A percentile compares a stretch with the other conserved stretches of the same genome.
Evolutionary conservation across 2,329 filamentous ascomycete genomes (phyloP).

Genomic region (Lachnellula suecica): DNA sequence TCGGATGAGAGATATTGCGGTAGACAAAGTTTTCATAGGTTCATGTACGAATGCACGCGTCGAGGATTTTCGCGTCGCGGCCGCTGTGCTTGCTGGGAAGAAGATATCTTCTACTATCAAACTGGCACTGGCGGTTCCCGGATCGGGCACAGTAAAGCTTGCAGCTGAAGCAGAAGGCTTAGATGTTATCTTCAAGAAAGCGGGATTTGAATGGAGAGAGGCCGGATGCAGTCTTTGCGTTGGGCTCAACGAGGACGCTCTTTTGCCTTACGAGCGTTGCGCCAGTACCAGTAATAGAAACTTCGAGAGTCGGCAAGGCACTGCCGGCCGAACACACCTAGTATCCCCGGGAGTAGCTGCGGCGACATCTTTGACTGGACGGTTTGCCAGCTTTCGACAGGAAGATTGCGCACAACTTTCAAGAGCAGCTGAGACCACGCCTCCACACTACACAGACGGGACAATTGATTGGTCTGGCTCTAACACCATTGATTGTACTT

Average conservation of each 20-base stretch:
- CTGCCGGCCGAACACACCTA: conserved; percentile 85
- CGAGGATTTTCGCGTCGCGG: conserved; percentile 88
- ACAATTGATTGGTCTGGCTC: no score
- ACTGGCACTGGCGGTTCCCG: conserved; percentile 93
- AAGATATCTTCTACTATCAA: conserved; percentile 87
- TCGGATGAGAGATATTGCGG: conserved; percentile 82
- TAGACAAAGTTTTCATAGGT: conserved; percentile 98
- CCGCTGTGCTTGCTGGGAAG: conserved; percentile 80
- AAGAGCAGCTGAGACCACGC: no score
- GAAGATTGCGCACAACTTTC: conserved; percentile 61
- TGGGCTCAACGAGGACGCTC: conserved; percentile 98
- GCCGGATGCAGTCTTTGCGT: conserved; percentile 98
- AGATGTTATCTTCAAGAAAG: conserved; percentile 86
- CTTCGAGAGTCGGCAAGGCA: conserved; percentile 95
- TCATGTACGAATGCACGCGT: conserved; percentile 98
- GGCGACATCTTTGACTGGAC: conserved; percentile 83
- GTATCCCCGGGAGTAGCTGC: conserved; percentile 98
- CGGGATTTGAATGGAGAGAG: conserved; percentile 97
- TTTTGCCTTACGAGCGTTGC: conserved; percentile 88
- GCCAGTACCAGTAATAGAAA: conserved; percentile 96
- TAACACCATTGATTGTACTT: no score
- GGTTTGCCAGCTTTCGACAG: conserved; percentile 87
- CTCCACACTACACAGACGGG: no score
- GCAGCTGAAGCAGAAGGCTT: conserved; percentile 90
- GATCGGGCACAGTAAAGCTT: conserved; percentile 89